Conservation (phyloP, 164 flowering plant genomes). For the Vitis riparia region DNA sequence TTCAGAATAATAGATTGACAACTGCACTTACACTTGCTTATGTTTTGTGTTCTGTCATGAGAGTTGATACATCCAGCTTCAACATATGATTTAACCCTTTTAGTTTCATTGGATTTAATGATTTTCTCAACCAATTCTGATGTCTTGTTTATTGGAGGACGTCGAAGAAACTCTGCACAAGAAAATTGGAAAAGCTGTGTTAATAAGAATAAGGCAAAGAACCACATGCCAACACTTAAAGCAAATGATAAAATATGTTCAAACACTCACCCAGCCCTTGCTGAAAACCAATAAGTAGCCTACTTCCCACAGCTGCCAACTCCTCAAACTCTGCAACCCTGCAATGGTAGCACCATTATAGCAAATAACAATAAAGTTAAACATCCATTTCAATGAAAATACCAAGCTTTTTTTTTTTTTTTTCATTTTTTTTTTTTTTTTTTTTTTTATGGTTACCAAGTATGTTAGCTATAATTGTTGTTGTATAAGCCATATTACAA, state of each 20-base stretch:
- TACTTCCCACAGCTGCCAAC: conserved; percentile 42
- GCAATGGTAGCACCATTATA: not conserved
- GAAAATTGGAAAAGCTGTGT: not conserved
- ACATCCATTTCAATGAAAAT: too few relatives aligned
- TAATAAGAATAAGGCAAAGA: not conserved
- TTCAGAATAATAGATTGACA: not conserved
- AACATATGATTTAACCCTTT: conserved; percentile 51
- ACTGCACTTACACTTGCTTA: conserved; percentile 54
- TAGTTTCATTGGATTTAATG: conserved; percentile 45
- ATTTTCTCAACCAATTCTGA: conserved; percentile 47
- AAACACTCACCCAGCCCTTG: conserved; percentile 50
- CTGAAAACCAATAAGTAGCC: conserved; percentile 45
- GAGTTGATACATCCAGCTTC: conserved; percentile 47
- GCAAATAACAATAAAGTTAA: not conserved
- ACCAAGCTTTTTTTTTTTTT: too few relatives aligned
- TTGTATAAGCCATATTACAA: too few relatives aligned
- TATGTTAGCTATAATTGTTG: too few relatives aligned
- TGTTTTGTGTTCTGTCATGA: conserved; percentile 36
- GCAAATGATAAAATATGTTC: not conserved
- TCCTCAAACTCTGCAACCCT: conserved; percentile 63
- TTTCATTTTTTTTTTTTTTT: too few relatives aligned
- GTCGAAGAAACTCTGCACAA: conserved; percentile 47
- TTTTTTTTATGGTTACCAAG: too few relatives aligned
- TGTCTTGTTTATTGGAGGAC: conserved; percentile 43
- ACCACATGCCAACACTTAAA: not conserved